Evolutionary conservation across 1,284 basidiomycete species (phyloP), one percentile per base, ranked within the genome.

Genomic region (Marasmius tenuissimus): DNA sequence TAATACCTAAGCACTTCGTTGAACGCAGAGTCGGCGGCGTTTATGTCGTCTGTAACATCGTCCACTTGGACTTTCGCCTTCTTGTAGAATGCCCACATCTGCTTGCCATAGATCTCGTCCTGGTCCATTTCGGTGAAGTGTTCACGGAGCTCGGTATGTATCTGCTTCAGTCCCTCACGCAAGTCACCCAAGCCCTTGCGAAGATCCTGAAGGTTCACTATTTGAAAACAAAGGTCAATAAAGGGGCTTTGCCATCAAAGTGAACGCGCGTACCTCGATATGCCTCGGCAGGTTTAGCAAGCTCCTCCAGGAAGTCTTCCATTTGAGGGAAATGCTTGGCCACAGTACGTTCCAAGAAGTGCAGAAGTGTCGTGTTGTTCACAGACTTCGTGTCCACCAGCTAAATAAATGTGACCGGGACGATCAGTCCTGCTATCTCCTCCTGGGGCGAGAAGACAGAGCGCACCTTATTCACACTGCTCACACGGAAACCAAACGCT

Each of bases 351-450:
- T 98, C 96, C 57, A 98, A 77, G 80, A 98, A 98, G 75, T 99
- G 97, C 8, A 99, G 81, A 47, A 99, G 82, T 0, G 97, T 99
- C 18, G 92, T 94, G 64, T 95, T 92, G 72, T 96, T 90, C 60
- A 94, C 84, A 2, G 96, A 97, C 76, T 99, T 99, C 3, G 97
- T 99, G 71, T 99, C 97, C 48, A 98, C 97, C 57, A 99, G 83
- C 93, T 96, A 53, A 3, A 42, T 20, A 48, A 18, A 35, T 48
- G 6, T n/a, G n/a, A 50, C 22, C 58, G 8, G 58, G 47, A 33
- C 12, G 34, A 22, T 49, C 10, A 27, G 22, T 39, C 12, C 11
- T 37, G 8, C n/a, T 9, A 38, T 38, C 34, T 14, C 16, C 49
- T 4, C 11, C 12, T 40, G 42, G 42, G 35, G 35, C 20, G 1